Evolutionary conservation across 2,329 filamentous ascomycete genomes (phyloP), one percentile per base, ranked within the genome.

Genomic region (Chalaropsis ovoidea): DNA sequence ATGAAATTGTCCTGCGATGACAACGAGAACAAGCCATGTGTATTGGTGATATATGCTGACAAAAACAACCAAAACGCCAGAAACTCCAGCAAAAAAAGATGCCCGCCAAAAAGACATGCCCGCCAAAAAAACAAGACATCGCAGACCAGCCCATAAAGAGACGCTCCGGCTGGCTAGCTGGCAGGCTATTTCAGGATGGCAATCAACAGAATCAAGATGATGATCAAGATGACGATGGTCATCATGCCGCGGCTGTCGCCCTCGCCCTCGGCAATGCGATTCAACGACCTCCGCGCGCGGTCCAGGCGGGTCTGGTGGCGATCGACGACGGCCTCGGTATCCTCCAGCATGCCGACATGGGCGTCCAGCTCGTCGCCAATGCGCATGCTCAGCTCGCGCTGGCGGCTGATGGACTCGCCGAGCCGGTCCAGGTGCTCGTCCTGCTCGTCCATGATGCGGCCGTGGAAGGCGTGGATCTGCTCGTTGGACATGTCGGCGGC

Each of bases 341-440:
- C 93, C 74, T 96, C 93, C 39, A 99, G 80, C 79, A 99, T 80
- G 70, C 87, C 81, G 45, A 95, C 88, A 72, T 99, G 94, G 70
- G 86, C 87, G 71, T 97, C 94, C 43, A 99, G 81, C 79, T 99
- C 94, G 74, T 96, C 89, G 39, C 94, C 93, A 72, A 99, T 97
- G 77, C 94, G 90, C 78, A 96, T 95, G 73, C 88, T 92, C 68
- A 99, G 80, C 77, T 97, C 90, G 62, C 95, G 82, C 78, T 97
- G 94, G 47, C 94, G 84, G 3, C 89, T 83, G 70, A 99, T 96
- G 67, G 85, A 90, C 71, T 86, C 84, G n/a, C 92, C 90, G 3
- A 99, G 79, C 10, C 82, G 81, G 74, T 97, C 93, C n/a, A 99
- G 81, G 74, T 96, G 91, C 69, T 89, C 88, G 73, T 99, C 94